Percentiles rank a stretch among this genome's conserved stretches.
These are phyloP conservation scores for Ceratorhiza oryzae-sativae DNA, from an alignment of 1,284 basidiomycete species.

Conservation along the genomic window DNA sequence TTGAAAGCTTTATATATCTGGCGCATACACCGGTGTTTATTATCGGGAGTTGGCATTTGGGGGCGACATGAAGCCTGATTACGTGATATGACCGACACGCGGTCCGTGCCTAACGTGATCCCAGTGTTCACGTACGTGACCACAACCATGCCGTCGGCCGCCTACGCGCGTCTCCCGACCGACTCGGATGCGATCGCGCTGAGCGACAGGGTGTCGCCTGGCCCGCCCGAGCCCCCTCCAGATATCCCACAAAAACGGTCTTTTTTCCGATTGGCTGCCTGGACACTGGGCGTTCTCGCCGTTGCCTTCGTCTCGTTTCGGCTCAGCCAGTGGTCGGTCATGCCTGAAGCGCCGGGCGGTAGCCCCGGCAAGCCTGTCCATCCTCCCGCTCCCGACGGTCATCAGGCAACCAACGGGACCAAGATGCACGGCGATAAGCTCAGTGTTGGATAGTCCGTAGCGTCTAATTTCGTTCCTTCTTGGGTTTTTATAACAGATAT, in stretches of 20 bases:
- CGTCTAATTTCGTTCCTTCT: too few species aligned
- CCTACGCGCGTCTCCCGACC: conserved; percentile 29
- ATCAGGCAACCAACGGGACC: background rate
- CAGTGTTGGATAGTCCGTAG: conserved; percentile 34
- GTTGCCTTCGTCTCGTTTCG: conserved; percentile 33
- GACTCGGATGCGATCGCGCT: conserved; percentile 32
- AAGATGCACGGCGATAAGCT: conserved; percentile 34
- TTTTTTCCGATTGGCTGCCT: conserved; percentile 2
- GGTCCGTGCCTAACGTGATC: conserved; percentile 9
- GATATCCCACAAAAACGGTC: background rate
- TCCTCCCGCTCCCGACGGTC: conserved; percentile 10
- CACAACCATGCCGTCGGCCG: conserved; percentile 4
- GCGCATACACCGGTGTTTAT: too few species aligned
- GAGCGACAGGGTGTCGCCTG: background rate
- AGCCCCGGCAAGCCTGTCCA: background rate
- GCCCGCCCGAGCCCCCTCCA: conserved; percentile 6
- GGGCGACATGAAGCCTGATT: too few species aligned
- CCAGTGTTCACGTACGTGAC: background rate
- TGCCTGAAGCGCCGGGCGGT: conserved; percentile 10
- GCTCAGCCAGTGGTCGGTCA: conserved; percentile 27
- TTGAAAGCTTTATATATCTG: too few species aligned
- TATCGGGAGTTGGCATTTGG: too few species aligned
- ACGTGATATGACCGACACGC: too few species aligned
- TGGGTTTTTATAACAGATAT: background rate
- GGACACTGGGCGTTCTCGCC: conserved; percentile 19